Percentiles rank a stretch among this genome's conserved stretches.
Evolutionary conservation across 768 basidiomycete genomes (phyloP).

Genomic region (Suillus brevipes): DNA sequence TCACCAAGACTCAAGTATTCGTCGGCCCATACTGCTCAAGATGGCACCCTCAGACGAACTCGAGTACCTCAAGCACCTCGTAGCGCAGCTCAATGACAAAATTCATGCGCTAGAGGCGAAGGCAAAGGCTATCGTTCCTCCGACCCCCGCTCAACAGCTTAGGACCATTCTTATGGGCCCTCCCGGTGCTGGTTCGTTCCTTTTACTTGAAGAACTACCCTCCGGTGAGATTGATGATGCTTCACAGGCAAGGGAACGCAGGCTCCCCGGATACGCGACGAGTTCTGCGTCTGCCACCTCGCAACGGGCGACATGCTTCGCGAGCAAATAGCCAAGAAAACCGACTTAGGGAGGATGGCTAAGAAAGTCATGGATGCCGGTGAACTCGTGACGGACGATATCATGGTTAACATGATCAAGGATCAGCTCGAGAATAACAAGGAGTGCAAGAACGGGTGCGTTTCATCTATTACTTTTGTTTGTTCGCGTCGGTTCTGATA

Average conservation of each 20-base stretch:
- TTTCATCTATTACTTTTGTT: slow-evolving; percentile 12
- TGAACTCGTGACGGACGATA: slow-evolving; percentile 93
- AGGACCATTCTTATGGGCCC: slow-evolving; percentile 94
- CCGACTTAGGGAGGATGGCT: slow-evolving; percentile 83
- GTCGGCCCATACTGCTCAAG: not conserved
- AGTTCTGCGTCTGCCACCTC: slow-evolving; percentile 96
- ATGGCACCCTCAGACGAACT: slow-evolving; percentile 80
- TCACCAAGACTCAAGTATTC: not conserved
- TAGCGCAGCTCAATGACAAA: slow-evolving; percentile 87
- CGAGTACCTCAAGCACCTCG: slow-evolving; percentile 92
- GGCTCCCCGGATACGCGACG: slow-evolving; percentile 87
- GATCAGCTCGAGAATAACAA: slow-evolving; percentile 92
- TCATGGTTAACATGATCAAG: slow-evolving; percentile 97
- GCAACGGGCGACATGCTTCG: slow-evolving; percentile 99
- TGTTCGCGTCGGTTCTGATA: not conserved
- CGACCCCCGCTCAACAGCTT: slow-evolving; percentile 73
- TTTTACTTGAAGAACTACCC: not conserved
- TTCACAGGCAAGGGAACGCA: slow-evolving; percentile 94
- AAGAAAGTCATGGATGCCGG: slow-evolving; percentile 99
- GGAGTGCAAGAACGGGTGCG: slow-evolving; percentile 94
- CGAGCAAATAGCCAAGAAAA: slow-evolving; percentile 87
- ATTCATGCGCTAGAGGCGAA: slow-evolving; percentile 76
- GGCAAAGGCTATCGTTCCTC: slow-evolving; percentile 46
- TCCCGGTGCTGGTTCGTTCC: slow-evolving; percentile 84
- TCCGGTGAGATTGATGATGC: not conserved